Percentiles rank a stretch among this genome's conserved stretches.
Conservation (phyloP, 2,329 filamentous ascomycete species). For the Neopestalotiopsis sp. region DNA sequence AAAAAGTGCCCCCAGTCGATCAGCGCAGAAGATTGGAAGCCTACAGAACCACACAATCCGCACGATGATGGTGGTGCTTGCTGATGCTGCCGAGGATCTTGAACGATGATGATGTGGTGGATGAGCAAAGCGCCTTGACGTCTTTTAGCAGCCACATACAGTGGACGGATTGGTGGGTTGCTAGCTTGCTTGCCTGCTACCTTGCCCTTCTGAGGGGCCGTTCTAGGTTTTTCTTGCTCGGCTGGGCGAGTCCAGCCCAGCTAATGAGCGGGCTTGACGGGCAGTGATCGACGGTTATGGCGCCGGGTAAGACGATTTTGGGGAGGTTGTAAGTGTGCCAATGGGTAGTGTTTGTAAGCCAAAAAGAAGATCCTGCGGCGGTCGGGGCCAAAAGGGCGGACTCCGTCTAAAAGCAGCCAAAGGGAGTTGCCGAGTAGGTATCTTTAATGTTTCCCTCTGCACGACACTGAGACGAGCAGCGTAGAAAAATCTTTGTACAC, state of each 20-base stretch:
- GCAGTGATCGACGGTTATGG: constrained; percentile 1
- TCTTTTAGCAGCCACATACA: neutral
- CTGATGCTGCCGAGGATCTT: neutral
- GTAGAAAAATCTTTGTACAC: too few relatives aligned
- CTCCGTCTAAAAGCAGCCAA: neutral
- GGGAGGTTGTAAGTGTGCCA: neutral
- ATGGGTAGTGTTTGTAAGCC: neutral
- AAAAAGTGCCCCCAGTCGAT: neutral
- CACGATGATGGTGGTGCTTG: neutral
- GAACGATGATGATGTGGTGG: neutral
- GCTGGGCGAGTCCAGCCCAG: constrained; percentile 3
- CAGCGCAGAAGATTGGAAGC: neutral
- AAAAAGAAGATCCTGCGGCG: neutral
- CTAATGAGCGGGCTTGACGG: neutral
- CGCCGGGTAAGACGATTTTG: neutral
- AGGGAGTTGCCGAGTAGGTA: constrained; percentile 3
- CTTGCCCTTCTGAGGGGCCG: neutral
- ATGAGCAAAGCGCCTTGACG: constrained; percentile 4
- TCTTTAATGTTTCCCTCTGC: neutral
- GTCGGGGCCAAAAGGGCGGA: neutral
- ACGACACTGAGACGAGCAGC: too few relatives aligned
- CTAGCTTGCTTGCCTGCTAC: neutral
- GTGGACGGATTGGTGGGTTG: neutral
- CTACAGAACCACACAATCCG: neutral
- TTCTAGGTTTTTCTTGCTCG: neutral